Evolutionary conservation across 1,284 basidiomycete genomes (phyloP).

Genomic region (Stereum hirsutum): DNA sequence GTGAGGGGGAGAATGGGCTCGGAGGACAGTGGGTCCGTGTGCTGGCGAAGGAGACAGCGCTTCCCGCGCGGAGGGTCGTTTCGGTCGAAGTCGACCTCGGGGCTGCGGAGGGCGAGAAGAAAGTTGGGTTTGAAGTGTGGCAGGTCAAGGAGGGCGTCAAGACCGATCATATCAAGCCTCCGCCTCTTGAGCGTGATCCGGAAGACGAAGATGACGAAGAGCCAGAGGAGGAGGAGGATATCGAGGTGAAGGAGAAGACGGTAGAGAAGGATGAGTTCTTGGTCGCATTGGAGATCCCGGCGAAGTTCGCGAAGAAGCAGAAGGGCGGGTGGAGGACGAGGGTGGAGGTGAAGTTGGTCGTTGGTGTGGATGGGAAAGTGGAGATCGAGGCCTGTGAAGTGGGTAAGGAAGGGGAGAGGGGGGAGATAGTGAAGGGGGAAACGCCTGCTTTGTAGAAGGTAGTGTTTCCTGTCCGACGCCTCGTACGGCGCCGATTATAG

Average conservation of each 20-base stretch:
- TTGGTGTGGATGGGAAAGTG: slow-evolving; percentile 44
- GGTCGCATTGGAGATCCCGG: slow-evolving; percentile 42
- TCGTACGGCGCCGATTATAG: too few relatives aligned
- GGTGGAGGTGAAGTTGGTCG: slow-evolving; percentile 57
- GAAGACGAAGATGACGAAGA: slow-evolving; percentile 46
- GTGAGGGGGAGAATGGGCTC: slow-evolving; percentile 26
- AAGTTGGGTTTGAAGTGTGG: slow-evolving; percentile 77
- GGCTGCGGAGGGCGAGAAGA: slow-evolving; percentile 34
- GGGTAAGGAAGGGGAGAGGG: slow-evolving; percentile 26
- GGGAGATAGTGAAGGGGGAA: too few relatives aligned
- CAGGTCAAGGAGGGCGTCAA: slow-evolving; percentile 80
- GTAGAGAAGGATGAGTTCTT: slow-evolving; percentile 55
- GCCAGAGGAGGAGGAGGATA: slow-evolving; percentile 23
- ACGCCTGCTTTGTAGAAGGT: too few relatives aligned
- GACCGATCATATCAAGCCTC: slow-evolving; percentile 55
- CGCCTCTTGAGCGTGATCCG: slow-evolving; percentile 44
- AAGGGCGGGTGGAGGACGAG: slow-evolving; percentile 41
- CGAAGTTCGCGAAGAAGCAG: slow-evolving; percentile 38
- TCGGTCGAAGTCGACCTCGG: slow-evolving; percentile 61
- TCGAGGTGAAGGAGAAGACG: slow-evolving; percentile 59
- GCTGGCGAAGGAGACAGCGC: slow-evolving; percentile 64
- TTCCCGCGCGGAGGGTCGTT: slow-evolving; percentile 71
- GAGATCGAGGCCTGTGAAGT: slow-evolving; percentile 39
- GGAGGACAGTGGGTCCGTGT: slow-evolving; percentile 62
- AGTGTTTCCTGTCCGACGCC: too few relatives aligned